A percentile compares a stretch with the other conserved stretches of the same genome.
phyloP scores from a whole-genome alignment of 768 basidiomycete species.

The Boletus tylopilopsis region DNA sequence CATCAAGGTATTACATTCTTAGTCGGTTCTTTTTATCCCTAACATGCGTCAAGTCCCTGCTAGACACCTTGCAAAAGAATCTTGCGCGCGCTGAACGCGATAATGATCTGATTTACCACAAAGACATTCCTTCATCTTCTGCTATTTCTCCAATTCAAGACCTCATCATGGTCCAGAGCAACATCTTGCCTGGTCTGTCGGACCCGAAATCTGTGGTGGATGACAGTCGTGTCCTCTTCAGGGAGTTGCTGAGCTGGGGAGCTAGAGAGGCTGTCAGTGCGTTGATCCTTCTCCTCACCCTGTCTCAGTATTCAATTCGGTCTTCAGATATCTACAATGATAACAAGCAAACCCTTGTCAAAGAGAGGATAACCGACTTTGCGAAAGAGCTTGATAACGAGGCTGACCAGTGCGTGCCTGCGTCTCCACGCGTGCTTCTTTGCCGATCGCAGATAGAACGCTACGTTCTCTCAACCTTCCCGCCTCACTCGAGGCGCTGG shows the following conservation, averaged over 20 bases:
- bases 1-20: conserved; percentile 52
- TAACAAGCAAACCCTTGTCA: conserved; percentile 64
- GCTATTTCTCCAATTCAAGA: conserved; percentile 63
- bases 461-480: conserved; percentile 76
- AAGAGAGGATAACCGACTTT: conserved; percentile 59
- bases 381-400: conserved; percentile 61
- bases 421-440: background rate
- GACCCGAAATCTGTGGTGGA: conserved; percentile 57
- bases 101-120: conserved; percentile 94
- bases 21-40: background rate
- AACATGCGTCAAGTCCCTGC: conserved; percentile 55
- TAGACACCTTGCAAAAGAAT: conserved; percentile 65
- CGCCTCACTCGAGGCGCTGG: conserved; percentile 81
- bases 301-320: background rate
- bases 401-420: conserved; percentile 51
- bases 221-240: conserved; percentile 61
- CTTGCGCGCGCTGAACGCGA: conserved; percentile 76
- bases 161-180: conserved; percentile 61
- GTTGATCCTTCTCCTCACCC: conserved; percentile 21
- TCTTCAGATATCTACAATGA: conserved; percentile 79
- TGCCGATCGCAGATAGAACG: conserved; percentile 40
- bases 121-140: conserved; percentile 72
- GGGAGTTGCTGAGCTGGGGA: conserved; percentile 80
- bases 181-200: conserved; percentile 49
- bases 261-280: conserved; percentile 83